phyloP scores from a whole-genome alignment of 163 green algal genomes.

The Scenedesmus sp. region DNA sequence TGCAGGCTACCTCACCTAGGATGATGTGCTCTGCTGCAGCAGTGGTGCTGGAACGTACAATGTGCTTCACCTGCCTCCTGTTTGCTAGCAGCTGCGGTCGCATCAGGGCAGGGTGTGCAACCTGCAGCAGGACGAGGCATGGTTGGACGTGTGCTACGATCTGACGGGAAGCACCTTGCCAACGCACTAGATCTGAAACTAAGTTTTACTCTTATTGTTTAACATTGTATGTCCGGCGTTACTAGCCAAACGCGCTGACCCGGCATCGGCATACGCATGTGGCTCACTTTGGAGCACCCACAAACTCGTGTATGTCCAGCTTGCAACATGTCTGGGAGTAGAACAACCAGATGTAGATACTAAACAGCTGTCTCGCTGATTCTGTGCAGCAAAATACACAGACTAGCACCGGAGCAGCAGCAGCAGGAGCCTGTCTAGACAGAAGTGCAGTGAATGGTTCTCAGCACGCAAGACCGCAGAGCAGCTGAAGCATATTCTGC shows the following conservation, averaged over 20 bases:
- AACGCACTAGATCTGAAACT: background rate
- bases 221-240: background rate
- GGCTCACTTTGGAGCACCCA: background rate
- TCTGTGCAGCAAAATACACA: background rate
- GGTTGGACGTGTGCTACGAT: background rate
- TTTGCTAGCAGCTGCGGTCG: background rate
- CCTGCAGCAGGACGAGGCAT: background rate
- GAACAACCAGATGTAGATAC: no score
- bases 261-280: background rate
- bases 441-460: no score
- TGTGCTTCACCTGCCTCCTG: background rate
- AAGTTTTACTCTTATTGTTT: background rate
- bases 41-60: slow-evolving; percentile 28
- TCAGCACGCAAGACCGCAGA: no score
- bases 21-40: slow-evolving; percentile 34
- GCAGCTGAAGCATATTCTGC: no score
- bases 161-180: background rate
- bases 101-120: background rate
- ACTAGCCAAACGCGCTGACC: background rate
- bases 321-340: background rate
- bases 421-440: background rate
- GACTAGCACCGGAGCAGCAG: background rate
- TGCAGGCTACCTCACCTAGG: background rate
- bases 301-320: background rate
- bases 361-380: no score